phyloP scores from a whole-genome alignment of 768 basidiomycete species.

The Termitomyces sp. region DNA sequence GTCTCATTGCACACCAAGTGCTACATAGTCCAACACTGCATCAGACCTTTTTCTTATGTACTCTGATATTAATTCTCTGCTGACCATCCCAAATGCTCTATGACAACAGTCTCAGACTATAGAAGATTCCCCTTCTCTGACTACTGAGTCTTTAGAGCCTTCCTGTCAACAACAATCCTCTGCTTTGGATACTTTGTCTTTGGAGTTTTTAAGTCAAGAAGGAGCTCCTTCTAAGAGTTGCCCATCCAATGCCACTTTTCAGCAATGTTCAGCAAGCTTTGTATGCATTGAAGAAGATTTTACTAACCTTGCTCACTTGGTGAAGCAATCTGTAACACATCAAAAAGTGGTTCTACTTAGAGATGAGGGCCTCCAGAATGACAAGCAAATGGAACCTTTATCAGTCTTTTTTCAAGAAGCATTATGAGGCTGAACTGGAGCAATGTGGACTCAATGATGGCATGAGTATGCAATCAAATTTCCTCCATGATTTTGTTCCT shows the following conservation, averaged over 20 bases:
- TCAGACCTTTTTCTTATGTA: not conserved
- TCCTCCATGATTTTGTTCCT: not conserved
- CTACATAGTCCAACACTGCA: not conserved
- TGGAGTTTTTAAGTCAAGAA: no score
- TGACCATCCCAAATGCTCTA: no score
- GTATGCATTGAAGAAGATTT: not conserved
- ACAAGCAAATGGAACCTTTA: not conserved
- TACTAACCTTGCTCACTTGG: not conserved
- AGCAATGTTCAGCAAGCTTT: no score
- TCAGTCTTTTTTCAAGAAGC: not conserved
- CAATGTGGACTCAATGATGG: not conserved
- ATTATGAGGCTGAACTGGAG: not conserved
- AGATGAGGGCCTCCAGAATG: not conserved
- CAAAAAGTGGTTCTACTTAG: not conserved
- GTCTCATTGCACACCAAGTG: not conserved
- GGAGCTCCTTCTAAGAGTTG: not conserved
- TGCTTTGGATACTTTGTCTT: no score
- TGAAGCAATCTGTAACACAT: not conserved
- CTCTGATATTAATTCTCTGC: not conserved
- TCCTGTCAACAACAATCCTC: no score
- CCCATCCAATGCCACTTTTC: no score
- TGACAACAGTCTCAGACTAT: no score
- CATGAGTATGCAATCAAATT: slow-evolving; percentile 5
- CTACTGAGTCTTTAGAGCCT: no score
- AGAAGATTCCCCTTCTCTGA: no score